Percentiles rank a stretch among this genome's conserved stretches.
Conservation (phyloP, 495 filamentous ascomycete genomes). For the Aspergillus sclerotiicarbonarius region DNA sequence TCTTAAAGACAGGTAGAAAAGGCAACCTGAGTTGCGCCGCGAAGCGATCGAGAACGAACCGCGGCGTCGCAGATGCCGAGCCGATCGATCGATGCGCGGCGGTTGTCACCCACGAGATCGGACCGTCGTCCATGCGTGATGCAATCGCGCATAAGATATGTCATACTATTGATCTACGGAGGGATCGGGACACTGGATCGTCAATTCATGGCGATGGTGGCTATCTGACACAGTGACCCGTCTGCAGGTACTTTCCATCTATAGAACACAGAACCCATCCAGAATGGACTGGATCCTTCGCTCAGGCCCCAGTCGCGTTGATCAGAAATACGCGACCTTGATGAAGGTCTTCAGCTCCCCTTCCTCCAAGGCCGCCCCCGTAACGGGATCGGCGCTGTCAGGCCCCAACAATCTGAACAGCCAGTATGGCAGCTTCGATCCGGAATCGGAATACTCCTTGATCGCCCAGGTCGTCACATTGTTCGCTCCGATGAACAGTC, state of each 20-base stretch:
- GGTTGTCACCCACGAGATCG: constrained; percentile 5
- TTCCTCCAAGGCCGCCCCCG: background rate
- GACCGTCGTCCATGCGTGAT: background rate
- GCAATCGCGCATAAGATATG: constrained; percentile 1
- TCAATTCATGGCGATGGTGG: background rate
- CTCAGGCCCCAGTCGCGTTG: background rate
- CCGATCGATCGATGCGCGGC: constrained; percentile 2
- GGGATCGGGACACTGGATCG: background rate
- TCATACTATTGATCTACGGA: background rate
- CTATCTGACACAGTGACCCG: background rate
- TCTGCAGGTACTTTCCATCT: background rate
- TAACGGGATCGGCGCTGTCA: background rate
- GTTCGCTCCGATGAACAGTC: background rate
- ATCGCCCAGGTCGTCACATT: background rate
- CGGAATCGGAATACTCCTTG: background rate
- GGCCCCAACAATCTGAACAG: background rate
- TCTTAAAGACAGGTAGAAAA: background rate
- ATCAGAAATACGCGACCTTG: background rate
- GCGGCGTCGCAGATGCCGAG: background rate
- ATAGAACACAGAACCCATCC: too few relatives aligned
- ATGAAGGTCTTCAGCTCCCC: background rate
- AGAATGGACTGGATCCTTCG: too few relatives aligned
- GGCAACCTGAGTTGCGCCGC: background rate
- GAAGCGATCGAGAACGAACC: background rate
- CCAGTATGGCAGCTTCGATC: background rate